Conservation (phyloP, 2,329 filamentous ascomycete genomes). For the Shiraia sp. region DNA sequence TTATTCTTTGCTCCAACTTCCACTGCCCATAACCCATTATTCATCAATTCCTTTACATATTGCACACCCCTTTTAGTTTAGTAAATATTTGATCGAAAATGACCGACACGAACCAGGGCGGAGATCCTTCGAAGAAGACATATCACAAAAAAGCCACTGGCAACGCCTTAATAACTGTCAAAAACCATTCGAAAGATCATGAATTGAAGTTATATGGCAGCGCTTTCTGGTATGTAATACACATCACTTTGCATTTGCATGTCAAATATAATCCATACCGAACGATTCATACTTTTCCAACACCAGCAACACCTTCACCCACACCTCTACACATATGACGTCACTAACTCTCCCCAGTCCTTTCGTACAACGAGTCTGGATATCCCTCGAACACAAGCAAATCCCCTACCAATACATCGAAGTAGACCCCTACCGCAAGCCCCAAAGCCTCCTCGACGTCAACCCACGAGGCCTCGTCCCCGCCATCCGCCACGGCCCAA, state of each 20-base stretch:
- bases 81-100: constrained; percentile 39
- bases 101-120: constrained; percentile 53
- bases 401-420: constrained; percentile 85
- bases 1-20: not conserved
- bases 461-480: constrained; percentile 78
- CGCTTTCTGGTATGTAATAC: constrained; percentile 72
- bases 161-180: constrained; percentile 68
- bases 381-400: constrained; percentile 78
- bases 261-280: too few relatives aligned
- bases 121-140: constrained; percentile 62
- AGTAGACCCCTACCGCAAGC: constrained; percentile 77
- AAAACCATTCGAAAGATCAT: constrained; percentile 69
- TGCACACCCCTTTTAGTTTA: constrained; percentile 1
- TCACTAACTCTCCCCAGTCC: constrained; percentile 57
- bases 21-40: not conserved
- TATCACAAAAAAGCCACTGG: constrained; percentile 75
- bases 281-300: too few relatives aligned
- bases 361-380: constrained; percentile 88
- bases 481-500: constrained; percentile 70
- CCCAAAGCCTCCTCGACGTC: constrained; percentile 70
- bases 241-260: not conserved
- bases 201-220: constrained; percentile 79
- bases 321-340: constrained; percentile 8
- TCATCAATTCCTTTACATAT: not conserved
- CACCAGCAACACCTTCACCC: not conserved